phyloP scores from a whole-genome alignment of 2,329 filamentous ascomycete species.

The Diaporthe helianthi region DNA sequence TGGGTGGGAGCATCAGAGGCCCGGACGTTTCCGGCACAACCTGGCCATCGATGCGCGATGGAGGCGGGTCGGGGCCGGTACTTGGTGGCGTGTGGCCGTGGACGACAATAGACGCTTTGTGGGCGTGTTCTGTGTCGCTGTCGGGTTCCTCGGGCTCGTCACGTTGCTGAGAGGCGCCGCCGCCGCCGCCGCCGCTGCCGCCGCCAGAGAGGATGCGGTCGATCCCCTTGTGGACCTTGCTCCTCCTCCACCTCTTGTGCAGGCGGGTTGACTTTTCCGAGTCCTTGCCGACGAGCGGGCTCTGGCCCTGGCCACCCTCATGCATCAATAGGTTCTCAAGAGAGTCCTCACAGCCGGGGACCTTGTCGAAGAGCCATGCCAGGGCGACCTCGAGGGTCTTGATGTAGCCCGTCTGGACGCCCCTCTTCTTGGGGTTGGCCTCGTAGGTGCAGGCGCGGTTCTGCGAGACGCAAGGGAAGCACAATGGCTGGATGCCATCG shows the following conservation, averaged over 20 bases:
- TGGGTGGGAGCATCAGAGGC: slow-evolving; percentile 50
- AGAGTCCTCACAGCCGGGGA: slow-evolving; percentile 64
- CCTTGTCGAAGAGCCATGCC: slow-evolving; percentile 69
- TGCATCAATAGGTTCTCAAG: slow-evolving; percentile 61
- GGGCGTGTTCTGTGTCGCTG: slow-evolving; percentile 39
- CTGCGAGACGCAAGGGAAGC: slow-evolving; percentile 70
- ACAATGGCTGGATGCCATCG: slow-evolving; percentile 71
- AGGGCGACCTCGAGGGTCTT: slow-evolving; percentile 74
- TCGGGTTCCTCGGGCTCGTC: slow-evolving; percentile 45
- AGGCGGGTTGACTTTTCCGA: slow-evolving; percentile 60
- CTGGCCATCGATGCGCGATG: neutral
- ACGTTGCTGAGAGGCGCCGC: slow-evolving; percentile 42
- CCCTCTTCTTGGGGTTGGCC: slow-evolving; percentile 76
- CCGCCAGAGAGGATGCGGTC: slow-evolving; percentile 65
- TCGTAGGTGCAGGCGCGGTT: slow-evolving; percentile 74
- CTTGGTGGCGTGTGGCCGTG: neutral
- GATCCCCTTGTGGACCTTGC: slow-evolving; percentile 67
- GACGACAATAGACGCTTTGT: slow-evolving; percentile 13
- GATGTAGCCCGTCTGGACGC: slow-evolving; percentile 82
- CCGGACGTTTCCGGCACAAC: neutral
- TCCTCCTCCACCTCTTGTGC: slow-evolving; percentile 68
- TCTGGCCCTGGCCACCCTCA: slow-evolving; percentile 49
- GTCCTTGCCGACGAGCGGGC: slow-evolving; percentile 60
- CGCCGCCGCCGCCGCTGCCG: slow-evolving; percentile 38
- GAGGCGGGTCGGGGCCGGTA: slow-evolving; percentile 3